Conservation (phyloP, 805 yeast species). For the Candida glaebosa region DNA sequence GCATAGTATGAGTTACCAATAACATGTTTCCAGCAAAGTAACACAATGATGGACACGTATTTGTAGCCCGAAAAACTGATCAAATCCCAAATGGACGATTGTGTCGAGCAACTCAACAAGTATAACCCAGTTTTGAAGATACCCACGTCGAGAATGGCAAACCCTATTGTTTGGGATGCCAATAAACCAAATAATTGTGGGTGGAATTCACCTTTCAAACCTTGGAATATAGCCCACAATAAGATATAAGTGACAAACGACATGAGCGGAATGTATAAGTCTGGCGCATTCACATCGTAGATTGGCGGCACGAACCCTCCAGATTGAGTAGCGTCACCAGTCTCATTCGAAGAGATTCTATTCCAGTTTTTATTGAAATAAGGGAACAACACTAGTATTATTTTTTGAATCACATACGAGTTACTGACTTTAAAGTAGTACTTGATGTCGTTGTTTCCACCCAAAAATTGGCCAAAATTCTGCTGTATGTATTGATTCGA, state of each 20-base stretch:
- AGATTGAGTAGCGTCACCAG: constrained; percentile 15
- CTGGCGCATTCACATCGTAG: constrained; percentile 93
- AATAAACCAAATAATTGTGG: constrained; percentile 89
- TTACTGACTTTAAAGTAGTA: constrained; percentile 92
- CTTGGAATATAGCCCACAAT: constrained; percentile 79
- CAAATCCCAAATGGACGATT: constrained; percentile 66
- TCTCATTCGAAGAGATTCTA: constrained; percentile 37
- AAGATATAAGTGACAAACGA: constrained; percentile 84
- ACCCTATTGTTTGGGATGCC: constrained; percentile 82
- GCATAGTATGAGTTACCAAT: constrained; percentile 30
- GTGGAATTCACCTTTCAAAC: constrained; percentile 84
- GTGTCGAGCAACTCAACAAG: constrained; percentile 65
- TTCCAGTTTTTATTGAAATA: constrained; percentile 84
- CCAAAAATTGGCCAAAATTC: constrained; percentile 54
- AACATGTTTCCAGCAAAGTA: constrained; percentile 50
- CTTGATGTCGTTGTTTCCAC: constrained; percentile 56
- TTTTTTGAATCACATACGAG: constrained; percentile 72
- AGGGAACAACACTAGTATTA: constrained; percentile 76
- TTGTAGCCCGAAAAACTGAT: constrained; percentile 92
- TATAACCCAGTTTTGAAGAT: constrained; percentile 81
- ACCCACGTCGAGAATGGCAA: constrained; percentile 70
- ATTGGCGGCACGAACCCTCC: constrained; percentile 65
- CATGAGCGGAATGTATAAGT: constrained; percentile 93
- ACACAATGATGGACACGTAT: constrained; percentile 73
- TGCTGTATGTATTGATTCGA: constrained; percentile 78